These are phyloP conservation scores for Scutellaria barbata DNA, from an alignment of 257 asterid genomes.

Conservation along the genomic window DNA sequence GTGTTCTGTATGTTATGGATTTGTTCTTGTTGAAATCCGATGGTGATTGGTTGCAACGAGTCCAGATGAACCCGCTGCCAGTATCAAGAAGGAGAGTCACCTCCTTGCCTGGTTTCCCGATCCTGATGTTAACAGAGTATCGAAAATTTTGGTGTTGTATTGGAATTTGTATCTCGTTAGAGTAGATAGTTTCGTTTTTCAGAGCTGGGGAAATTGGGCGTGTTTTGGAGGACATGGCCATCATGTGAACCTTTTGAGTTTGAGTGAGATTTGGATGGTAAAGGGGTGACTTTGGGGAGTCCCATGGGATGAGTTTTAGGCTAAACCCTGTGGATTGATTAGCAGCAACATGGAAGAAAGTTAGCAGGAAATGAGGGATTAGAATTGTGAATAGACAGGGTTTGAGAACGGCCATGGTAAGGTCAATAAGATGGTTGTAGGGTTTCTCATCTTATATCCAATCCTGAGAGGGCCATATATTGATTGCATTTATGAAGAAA, in stretches of 20 bases:
- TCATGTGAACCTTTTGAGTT: conserved; percentile 24
- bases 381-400: neutral
- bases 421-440: conserved; percentile 5
- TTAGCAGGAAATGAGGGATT: neutral
- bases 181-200: neutral
- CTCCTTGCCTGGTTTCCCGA: conserved; percentile 26
- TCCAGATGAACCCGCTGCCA: conserved; percentile 36
- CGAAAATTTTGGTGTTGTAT: neutral
- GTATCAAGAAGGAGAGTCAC: conserved; percentile 33
- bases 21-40: neutral
- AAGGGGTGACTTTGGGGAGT: conserved; percentile 38
- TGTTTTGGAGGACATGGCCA: conserved; percentile 34
- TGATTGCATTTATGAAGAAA: neutral
- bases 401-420: conserved; percentile 24
- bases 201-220: neutral
- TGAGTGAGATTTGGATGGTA: conserved; percentile 37
- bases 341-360: neutral
- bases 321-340: conserved; percentile 20
- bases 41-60: conserved; percentile 14
- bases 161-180: conserved; percentile 18
- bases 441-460: neutral
- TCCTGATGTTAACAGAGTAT: conserved; percentile 24
- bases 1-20: conserved; percentile 19
- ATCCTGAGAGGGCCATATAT: neutral
- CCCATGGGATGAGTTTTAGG: conserved; percentile 39